A percentile compares a stretch with the other conserved stretches of the same genome.
Evolutionary conservation across 2,329 filamentous ascomycete species (phyloP).

Genomic region (Diaporthe sp.): DNA sequence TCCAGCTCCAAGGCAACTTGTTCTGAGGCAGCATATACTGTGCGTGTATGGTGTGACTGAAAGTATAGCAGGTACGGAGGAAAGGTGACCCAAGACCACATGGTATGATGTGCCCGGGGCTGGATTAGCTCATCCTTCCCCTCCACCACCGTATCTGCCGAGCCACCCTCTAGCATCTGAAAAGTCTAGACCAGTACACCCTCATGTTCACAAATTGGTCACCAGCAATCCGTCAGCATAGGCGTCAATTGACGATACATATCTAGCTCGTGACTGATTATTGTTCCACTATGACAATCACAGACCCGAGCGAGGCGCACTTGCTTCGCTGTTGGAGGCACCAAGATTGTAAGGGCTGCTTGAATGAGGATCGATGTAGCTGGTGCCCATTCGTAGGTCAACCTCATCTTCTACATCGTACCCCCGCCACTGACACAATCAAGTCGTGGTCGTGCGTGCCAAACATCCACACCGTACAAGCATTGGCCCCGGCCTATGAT

Average conservation of each 20-base stretch:
- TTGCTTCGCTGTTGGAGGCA: constrained; percentile 65
- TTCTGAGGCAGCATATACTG: background rate
- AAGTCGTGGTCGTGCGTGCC: constrained; percentile 69
- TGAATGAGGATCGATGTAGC: constrained; percentile 59
- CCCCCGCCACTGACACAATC: constrained; percentile 12
- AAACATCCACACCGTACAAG: constrained; percentile 59
- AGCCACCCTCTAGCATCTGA: background rate
- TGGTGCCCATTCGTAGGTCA: constrained; percentile 67
- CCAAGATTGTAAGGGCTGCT: constrained; percentile 63
- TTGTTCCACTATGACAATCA: constrained; percentile 23
- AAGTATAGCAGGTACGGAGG: background rate
- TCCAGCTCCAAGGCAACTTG: background rate
- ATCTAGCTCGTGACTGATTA: background rate
- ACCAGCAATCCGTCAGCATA: background rate
- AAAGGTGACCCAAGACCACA: background rate
- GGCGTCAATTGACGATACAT: background rate
- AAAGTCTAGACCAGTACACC: background rate
- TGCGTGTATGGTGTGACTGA: background rate
- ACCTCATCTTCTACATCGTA: background rate
- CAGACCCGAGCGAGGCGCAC: constrained; percentile 53
- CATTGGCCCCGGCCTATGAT: constrained; percentile 65
- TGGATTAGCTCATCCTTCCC: constrained; percentile 30
- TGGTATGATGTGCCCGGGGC: background rate
- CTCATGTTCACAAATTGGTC: background rate
- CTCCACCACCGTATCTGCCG: background rate